Evolutionary conservation across 2,329 filamentous ascomycete species (phyloP).

Genomic region (Verticillium zaregamsianum): DNA sequence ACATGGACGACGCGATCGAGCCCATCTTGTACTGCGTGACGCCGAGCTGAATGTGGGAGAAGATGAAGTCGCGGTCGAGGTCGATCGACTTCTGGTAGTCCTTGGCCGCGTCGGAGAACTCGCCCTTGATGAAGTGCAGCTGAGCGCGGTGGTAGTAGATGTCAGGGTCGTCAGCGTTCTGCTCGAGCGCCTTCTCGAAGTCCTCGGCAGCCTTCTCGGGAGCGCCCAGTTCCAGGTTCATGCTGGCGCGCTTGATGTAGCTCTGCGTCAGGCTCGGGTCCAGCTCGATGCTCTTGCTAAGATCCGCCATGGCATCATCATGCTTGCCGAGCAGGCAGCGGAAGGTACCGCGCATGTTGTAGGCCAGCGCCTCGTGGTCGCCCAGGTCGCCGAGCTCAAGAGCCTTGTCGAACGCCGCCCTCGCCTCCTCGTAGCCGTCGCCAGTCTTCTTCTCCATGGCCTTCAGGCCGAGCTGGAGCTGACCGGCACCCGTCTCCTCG

Average conservation of each 20-base stretch:
- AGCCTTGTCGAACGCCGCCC: conserved; percentile 81
- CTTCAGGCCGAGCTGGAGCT: conserved; percentile 78
- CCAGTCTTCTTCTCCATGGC: conserved; percentile 82
- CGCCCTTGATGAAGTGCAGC: conserved; percentile 94
- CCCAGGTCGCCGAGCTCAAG: conserved; percentile 76
- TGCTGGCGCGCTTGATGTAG: conserved; percentile 98
- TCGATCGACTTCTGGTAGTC: conserved; percentile 99
- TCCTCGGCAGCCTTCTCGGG: conserved; percentile 83
- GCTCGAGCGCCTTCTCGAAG: conserved; percentile 78
- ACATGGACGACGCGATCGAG: conserved; percentile 95
- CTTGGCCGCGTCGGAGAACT: conserved; percentile 90
- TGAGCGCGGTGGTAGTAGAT: conserved; percentile 99
- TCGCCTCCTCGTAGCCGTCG: conserved; percentile 87
- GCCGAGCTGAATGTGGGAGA: conserved; percentile 98
- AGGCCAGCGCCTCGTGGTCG: conserved; percentile 82
- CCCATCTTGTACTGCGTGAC: conserved; percentile 99
- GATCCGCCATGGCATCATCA: conserved; percentile 72
- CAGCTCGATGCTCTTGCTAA: conserved; percentile 90
- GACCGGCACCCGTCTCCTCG: conserved; percentile 75
- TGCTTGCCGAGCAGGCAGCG: conserved; percentile 89
- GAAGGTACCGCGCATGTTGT: conserved; percentile 97
- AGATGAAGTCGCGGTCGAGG: conserved; percentile 93
- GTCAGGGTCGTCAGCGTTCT: conserved; percentile 87
- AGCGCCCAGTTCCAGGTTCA: conserved; percentile 89
- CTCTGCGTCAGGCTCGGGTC: conserved; percentile 87